Evolutionary conservation across 1,284 basidiomycete genomes (phyloP), one percentile per base, ranked within the genome.

Genomic region (Ceratobasidium papillatum): DNA sequence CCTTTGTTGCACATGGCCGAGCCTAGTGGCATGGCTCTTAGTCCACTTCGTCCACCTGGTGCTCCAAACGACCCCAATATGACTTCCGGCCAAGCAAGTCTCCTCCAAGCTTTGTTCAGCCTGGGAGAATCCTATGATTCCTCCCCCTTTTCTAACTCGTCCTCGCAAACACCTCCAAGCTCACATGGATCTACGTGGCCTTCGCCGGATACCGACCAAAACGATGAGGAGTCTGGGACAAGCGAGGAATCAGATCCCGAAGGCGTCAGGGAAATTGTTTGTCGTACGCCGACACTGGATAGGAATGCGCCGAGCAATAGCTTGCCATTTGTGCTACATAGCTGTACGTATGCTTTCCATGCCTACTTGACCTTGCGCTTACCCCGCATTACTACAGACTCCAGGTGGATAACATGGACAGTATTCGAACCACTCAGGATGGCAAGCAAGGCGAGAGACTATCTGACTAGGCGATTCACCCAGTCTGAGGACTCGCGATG

Each of bases 171-270:
- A 0, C 45, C 65, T 38, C 36, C 58, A 32, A 75, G 74, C 38
- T 47, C 68, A 47, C 63, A 74, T 45, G 69, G 74, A 34, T 74
- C 75, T 38, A 51, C 64, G 30, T 74, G 63, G 56, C 66, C 64
- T 30, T 68, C 75, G 17, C 45, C 72, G 45, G 66, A 56, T 49
- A 32, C 45, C 7, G 75, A 41, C 56, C 25, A 64, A 30, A 56
- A 72, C 43, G 63, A 74, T 25, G 54, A 71, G 19, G 36, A 66
- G 2, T 59, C 72, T 25, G 63, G 25, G 36, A 74, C 69, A 34
- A 71, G 62, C 22, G 66, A 75, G 17, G 71, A 71, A n/a, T 71
- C 74, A 5, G 66, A 74, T 22, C 69, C 69, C 0, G 69, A 73
- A 30, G 69, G 59, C 0, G 34, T 73, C 17, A 38, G 32, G 45